Percentiles rank a stretch among this genome's conserved stretches.
Conservation (phyloP, 768 basidiomycete genomes). For the Brasilioporus rufonigricans region DNA sequence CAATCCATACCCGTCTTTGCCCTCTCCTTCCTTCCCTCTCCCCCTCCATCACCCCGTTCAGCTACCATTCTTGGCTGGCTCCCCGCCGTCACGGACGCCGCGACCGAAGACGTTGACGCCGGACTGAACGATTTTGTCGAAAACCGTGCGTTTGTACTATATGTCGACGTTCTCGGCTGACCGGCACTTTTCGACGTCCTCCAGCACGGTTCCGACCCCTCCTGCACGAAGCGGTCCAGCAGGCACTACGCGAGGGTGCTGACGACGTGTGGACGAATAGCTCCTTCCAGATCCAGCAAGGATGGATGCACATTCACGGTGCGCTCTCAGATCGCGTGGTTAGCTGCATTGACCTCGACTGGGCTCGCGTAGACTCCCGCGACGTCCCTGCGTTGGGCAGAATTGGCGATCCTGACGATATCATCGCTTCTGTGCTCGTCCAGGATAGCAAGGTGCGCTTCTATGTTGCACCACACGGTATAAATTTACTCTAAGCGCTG, state of each 20-base stretch:
- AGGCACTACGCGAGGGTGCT: constrained; percentile 50
- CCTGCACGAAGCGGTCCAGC: constrained; percentile 58
- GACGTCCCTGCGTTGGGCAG: constrained; percentile 73
- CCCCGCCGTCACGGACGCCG: constrained; percentile 43
- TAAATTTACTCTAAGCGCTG: not conserved
- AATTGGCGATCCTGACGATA: constrained; percentile 83
- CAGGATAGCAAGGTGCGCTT: constrained; percentile 58
- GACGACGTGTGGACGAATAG: constrained; percentile 67
- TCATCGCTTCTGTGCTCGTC: constrained; percentile 73
- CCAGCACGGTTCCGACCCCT: constrained; percentile 58
- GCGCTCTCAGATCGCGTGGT: constrained; percentile 4
- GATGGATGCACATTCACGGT: constrained; percentile 89
- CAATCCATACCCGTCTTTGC: constrained; percentile 52
- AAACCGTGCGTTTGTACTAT: constrained; percentile 51
- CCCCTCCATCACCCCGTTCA: constrained; percentile 46
- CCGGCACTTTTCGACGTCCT: not conserved
- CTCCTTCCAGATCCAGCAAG: constrained; percentile 62
- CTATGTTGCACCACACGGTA: not conserved
- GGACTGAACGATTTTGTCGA: constrained; percentile 69
- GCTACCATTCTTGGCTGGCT: constrained; percentile 67
- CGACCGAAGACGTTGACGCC: constrained; percentile 38
- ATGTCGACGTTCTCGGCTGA: not conserved
- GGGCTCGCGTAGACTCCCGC: constrained; percentile 50
- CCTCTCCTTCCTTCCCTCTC: constrained; percentile 55
- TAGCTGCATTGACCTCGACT: not conserved